phyloP scores from a whole-genome alignment of 2,329 filamentous ascomycete genomes.

The Escovopsis weberi region DNA sequence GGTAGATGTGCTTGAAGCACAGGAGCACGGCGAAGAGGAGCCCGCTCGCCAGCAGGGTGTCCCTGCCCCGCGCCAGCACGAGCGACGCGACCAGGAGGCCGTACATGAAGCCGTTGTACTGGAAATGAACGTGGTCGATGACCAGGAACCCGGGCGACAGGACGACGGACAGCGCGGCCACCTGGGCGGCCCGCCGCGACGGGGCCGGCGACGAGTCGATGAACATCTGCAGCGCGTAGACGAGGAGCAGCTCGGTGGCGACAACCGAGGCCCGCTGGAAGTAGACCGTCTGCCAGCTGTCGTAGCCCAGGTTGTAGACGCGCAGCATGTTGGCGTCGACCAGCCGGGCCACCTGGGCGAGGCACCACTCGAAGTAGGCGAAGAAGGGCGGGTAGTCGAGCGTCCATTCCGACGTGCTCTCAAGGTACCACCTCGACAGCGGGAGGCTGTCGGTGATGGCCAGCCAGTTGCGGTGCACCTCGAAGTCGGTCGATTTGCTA shows the following conservation, averaged over 20 bases:
- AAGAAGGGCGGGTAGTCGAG: constrained; percentile 98
- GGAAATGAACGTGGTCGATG: constrained; percentile 97
- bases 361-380: constrained; percentile 86
- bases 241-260: constrained; percentile 65
- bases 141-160: constrained; percentile 88
- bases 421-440: constrained; percentile 83
- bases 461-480: constrained; percentile 97
- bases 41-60: constrained; percentile 63
- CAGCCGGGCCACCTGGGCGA: constrained; percentile 67
- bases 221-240: constrained; percentile 71
- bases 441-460: constrained; percentile 87
- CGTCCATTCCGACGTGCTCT: constrained; percentile 98
- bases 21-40: constrained; percentile 71
- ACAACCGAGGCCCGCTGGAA: constrained; percentile 90
- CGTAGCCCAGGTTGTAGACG: constrained; percentile 68
- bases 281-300: constrained; percentile 86
- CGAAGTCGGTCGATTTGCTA: constrained; percentile 97
- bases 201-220: constrained; percentile 52
- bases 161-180: constrained; percentile 74
- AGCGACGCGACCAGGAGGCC: constrained; percentile 79
- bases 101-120: constrained; percentile 97
- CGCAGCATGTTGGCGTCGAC: constrained; percentile 71
- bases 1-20: constrained; percentile 96
- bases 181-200: constrained; percentile 66
- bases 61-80: constrained; percentile 61